Percentiles rank a stretch among this genome's conserved stretches.
phyloP scores from a whole-genome alignment of 2,329 filamentous ascomycete genomes.

The Claviceps quebecensis region DNA sequence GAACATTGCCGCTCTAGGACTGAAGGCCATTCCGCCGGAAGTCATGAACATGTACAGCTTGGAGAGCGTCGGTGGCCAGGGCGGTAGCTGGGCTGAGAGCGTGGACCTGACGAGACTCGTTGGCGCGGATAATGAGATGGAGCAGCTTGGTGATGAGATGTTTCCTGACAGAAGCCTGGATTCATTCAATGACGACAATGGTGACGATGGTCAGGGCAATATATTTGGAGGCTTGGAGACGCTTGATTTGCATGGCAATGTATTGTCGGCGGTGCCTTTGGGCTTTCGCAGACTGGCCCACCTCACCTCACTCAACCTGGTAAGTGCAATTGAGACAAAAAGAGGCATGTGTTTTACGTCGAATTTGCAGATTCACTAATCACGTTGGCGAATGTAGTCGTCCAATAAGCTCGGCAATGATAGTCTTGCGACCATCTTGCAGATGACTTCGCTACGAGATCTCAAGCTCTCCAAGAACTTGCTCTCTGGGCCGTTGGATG shows the following conservation, averaged over 20 bases:
- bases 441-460: conserved; percentile 61
- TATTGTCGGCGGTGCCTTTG: conserved; percentile 55
- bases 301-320: conserved; percentile 71
- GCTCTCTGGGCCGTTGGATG: conserved; percentile 52
- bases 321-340: conserved; percentile 25
- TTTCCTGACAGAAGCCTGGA: conserved; percentile 61
- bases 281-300: conserved; percentile 60
- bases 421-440: conserved; percentile 56
- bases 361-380: conserved; percentile 9
- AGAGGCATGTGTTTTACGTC: too few species aligned
- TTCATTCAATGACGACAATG: conserved; percentile 43
- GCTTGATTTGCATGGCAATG: conserved; percentile 77
- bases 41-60: conserved; percentile 85
- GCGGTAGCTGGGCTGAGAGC: conserved; percentile 74
- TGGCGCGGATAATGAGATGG: conserved; percentile 80
- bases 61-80: conserved; percentile 47
- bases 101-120: conserved; percentile 76
- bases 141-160: conserved; percentile 54
- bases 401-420: conserved; percentile 67
- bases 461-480: conserved; percentile 70
- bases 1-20: conserved; percentile 73
- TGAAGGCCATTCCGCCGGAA: conserved; percentile 68
- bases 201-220: conserved; percentile 52
- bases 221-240: conserved; percentile 73
- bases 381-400: conserved; percentile 33